Conservation (phyloP, 495 filamentous ascomycete species). For the Hypomontagnella submonticulosa region DNA sequence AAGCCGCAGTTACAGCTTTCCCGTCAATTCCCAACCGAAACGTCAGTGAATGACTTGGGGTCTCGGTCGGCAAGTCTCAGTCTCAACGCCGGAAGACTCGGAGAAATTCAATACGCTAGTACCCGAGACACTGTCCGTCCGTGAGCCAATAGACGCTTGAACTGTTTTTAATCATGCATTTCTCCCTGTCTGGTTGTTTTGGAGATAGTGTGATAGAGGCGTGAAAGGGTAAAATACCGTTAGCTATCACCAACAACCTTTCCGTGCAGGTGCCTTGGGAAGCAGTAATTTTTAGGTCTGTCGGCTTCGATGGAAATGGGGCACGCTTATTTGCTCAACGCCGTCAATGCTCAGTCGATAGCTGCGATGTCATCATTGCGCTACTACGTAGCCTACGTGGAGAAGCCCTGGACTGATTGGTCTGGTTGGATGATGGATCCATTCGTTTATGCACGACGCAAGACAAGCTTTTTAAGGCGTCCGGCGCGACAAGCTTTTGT, state of each 20-base stretch:
- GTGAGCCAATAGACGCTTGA: conserved; percentile 14
- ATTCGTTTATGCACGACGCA: conserved; percentile 42
- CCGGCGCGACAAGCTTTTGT: conserved; percentile 43
- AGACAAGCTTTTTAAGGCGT: conserved; percentile 46
- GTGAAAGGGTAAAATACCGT: conserved; percentile 3
- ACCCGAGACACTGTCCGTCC: conserved; percentile 30
- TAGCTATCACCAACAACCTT: conserved; percentile 10
- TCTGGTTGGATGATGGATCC: conserved; percentile 16
- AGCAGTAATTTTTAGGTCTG: conserved; percentile 12
- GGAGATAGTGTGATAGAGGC: neutral
- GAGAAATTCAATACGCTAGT: conserved; percentile 8
- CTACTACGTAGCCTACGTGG: conserved; percentile 23
- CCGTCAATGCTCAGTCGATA: conserved; percentile 24
- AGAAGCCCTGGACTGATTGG: conserved; percentile 27
- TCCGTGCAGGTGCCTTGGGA: conserved; percentile 2
- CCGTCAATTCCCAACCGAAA: too few species aligned
- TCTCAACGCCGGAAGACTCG: conserved; percentile 31
- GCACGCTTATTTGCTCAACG: conserved; percentile 27
- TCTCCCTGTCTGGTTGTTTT: neutral
- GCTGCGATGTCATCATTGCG: conserved; percentile 38
- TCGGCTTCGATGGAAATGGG: conserved; percentile 3
- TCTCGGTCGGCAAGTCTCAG: conserved; percentile 5
- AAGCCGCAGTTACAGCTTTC: conserved; percentile 6
- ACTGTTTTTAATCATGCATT: conserved; percentile 19
- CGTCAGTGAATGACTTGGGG: neutral